Evolutionary conservation across 176 grass and related monocot genomes (phyloP).

Genomic region (Aegilops longissima): DNA sequence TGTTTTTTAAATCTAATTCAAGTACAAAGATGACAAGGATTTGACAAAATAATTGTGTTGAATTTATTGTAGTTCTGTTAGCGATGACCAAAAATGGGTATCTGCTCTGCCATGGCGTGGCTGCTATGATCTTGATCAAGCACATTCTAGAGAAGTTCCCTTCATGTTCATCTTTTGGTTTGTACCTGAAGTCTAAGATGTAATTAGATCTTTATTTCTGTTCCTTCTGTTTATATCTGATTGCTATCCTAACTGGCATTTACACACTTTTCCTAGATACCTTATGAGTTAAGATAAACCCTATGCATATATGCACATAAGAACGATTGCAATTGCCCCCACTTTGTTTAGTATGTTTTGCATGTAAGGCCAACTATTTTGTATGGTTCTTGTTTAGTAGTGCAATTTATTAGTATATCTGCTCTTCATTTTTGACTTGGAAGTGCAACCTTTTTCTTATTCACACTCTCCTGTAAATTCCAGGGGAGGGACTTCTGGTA

Average conservation of each 20-base stretch:
- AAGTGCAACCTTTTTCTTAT: not conserved
- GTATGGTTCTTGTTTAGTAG: slow-evolving; percentile 9
- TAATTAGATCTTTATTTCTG: slow-evolving; percentile 34
- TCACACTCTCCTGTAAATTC: slow-evolving; percentile 37
- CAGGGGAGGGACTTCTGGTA: slow-evolving; percentile 88
- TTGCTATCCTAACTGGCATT: slow-evolving; percentile 7
- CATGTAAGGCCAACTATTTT: not conserved
- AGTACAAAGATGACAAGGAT: not conserved
- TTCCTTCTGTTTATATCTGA: not conserved
- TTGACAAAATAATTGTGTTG: slow-evolving; percentile 17
- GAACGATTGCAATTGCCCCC: not conserved
- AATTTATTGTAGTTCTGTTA: slow-evolving; percentile 45
- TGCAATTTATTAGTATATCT: slow-evolving; percentile 8
- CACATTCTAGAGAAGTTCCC: slow-evolving; percentile 80
- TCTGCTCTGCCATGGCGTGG: slow-evolving; percentile 63
- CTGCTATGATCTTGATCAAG: slow-evolving; percentile 77
- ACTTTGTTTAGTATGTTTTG: slow-evolving; percentile 2
- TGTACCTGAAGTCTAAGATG: slow-evolving; percentile 64
- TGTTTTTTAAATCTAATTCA: not conserved
- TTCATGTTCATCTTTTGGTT: slow-evolving; percentile 96
- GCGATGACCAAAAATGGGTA: slow-evolving; percentile 37
- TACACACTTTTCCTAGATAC: not conserved
- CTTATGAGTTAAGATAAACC: not conserved
- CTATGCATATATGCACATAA: not conserved
- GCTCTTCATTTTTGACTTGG: not conserved